Conservation (phyloP, 2,329 filamentous ascomycete species). For the Fusarium marasasianum region DNA sequence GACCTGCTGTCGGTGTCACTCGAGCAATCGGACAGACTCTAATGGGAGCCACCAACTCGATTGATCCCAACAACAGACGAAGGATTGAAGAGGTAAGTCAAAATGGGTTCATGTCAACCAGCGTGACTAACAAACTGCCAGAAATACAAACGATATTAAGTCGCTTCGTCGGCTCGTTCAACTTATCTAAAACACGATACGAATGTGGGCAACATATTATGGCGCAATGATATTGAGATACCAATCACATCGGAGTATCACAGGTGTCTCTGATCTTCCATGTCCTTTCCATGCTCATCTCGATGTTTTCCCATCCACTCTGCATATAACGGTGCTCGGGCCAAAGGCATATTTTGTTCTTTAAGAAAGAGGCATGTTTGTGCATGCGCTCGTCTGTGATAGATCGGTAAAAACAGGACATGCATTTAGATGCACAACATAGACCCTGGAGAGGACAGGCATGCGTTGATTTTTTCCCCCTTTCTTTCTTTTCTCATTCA, state of each 20-base stretch:
- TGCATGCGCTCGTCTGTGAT: conserved; percentile 24
- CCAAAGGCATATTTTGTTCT: conserved; percentile 21
- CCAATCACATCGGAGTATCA: conserved; percentile 2
- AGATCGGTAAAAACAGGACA: conserved; percentile 36
- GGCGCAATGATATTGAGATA: conserved; percentile 23
- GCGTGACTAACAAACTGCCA: conserved; percentile 38
- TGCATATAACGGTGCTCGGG: conserved; percentile 28
- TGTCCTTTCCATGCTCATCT: conserved; percentile 14
- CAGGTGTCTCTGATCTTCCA: neutral
- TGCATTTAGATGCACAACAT: conserved; percentile 31
- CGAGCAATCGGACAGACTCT: conserved; percentile 90
- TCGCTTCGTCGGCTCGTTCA: neutral
- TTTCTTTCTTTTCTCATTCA: neutral
- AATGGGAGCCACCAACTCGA: conserved; percentile 88
- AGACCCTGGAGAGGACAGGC: conserved; percentile 27
- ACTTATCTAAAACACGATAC: neutral
- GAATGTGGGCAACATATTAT: conserved; percentile 12
- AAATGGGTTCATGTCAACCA: neutral
- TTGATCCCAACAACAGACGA: conserved; percentile 84
- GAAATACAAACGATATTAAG: conserved; percentile 61
- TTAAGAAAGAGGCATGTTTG: conserved; percentile 26
- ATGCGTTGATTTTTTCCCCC: neutral
- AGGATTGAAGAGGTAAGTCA: conserved; percentile 89
- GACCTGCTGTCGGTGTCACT: conserved; percentile 89
- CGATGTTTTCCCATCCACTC: neutral